Evolutionary conservation across 257 asterid species (phyloP).

Genomic region (Euphrasia confusa): DNA sequence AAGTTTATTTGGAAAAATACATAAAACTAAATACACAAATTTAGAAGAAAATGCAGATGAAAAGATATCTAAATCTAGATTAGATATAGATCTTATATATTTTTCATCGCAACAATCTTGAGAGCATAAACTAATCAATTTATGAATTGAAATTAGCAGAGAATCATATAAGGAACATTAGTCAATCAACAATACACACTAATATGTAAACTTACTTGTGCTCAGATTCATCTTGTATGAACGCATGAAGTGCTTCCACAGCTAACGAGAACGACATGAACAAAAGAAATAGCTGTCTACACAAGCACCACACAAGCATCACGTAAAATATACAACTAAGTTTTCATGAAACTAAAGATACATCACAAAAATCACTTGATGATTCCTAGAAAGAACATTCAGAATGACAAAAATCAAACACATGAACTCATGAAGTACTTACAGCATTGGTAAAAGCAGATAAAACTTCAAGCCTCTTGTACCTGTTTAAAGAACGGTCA

Average conservation of each 20-base stretch:
- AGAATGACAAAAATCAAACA: conserved; percentile 4
- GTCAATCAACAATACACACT: no score
- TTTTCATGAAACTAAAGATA: conserved; percentile 1
- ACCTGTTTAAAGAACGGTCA: conserved; percentile 34
- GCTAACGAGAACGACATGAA: conserved; percentile 92
- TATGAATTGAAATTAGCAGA: not conserved
- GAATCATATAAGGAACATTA: conserved; percentile 16
- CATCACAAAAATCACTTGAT: not conserved
- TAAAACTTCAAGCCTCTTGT: conserved; percentile 79
- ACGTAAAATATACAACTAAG: not conserved
- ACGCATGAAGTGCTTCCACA: conserved; percentile 97
- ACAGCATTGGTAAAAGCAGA: conserved; percentile 95
- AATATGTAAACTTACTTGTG: conserved; percentile 72
- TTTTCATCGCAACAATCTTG: not conserved
- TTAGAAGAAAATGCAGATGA: conserved; percentile 19
- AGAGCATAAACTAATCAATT: no score
- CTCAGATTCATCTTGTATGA: conserved; percentile 95
- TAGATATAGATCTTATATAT: not conserved
- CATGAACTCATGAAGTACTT: conserved; percentile 39
- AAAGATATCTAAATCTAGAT: not conserved
- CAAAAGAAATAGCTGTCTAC: conserved; percentile 98
- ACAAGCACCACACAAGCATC: conserved; percentile 41
- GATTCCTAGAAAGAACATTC: conserved; percentile 8
- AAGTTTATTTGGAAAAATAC: conserved; percentile 5
- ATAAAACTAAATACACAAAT: conserved; percentile 11